phyloP scores from a whole-genome alignment of 176 grass and related monocot genomes.

The Raddia distichophylla region DNA sequence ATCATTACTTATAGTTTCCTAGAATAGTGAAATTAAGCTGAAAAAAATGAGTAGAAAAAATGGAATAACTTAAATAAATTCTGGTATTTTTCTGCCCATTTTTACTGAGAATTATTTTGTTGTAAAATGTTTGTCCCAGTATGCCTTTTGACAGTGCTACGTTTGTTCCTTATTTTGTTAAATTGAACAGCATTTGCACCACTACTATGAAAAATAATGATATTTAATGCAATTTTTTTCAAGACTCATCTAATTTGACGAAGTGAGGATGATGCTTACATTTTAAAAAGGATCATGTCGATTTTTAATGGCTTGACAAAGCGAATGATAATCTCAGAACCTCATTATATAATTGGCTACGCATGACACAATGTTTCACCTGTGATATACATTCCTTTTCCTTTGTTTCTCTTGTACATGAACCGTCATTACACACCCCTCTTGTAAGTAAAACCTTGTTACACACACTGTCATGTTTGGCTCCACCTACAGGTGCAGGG shows the following conservation, averaged over 20 bases:
- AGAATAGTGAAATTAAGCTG: constrained; percentile 8
- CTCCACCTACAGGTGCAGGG: too few species aligned
- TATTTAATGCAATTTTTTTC: not conserved
- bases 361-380: too few species aligned
- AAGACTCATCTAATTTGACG: not conserved
- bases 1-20: constrained; percentile 6
- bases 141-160: constrained; percentile 11
- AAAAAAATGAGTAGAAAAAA: constrained; percentile 17
- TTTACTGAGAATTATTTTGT: not conserved
- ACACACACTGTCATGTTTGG: too few species aligned
- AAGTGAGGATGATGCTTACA: not conserved
- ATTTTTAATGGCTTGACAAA: not conserved
- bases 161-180: constrained; percentile 12
- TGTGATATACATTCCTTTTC: too few species aligned
- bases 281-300: constrained; percentile 9
- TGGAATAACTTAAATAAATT: not conserved
- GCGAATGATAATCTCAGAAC: too few species aligned
- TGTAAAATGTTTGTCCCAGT: constrained; percentile 1
- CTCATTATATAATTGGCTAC: too few species aligned
- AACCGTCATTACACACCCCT: too few species aligned
- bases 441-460: too few species aligned
- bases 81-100: not conserved
- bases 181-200: not conserved
- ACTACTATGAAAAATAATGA: constrained; percentile 11
- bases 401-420: too few species aligned